These are phyloP conservation scores for Cymbopogon flexuosus DNA, from an alignment of 202 grass and related monocot species.

Conservation along the genomic window DNA sequence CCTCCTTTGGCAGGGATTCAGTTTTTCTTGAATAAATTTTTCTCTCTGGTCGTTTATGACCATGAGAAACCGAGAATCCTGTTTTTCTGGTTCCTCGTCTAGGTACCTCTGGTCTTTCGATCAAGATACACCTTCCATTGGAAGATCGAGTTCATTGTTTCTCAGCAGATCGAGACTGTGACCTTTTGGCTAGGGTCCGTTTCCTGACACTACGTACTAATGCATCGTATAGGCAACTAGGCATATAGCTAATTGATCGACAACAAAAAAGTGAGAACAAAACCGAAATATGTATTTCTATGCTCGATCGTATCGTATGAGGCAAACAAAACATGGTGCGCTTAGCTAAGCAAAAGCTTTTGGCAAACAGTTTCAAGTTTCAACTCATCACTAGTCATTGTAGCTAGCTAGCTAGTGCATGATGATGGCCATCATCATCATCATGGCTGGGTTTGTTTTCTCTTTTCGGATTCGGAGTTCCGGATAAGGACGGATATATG, in stretches of 20 bases:
- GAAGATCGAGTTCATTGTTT: not conserved
- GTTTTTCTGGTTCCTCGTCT: no score
- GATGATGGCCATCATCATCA: not conserved
- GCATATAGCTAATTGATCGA: not conserved
- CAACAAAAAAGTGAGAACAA: not conserved
- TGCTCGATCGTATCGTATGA: no score
- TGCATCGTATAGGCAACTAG: no score
- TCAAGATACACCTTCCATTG: no score
- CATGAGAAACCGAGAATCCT: no score
- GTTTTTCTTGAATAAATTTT: no score
- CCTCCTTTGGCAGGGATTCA: no score
- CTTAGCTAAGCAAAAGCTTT: slow-evolving; percentile 19
- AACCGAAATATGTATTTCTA: not conserved
- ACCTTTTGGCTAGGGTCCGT: no score
- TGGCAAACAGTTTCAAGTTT: not conserved
- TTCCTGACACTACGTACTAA: no score
- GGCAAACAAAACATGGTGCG: slow-evolving; percentile 16
- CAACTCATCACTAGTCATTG: not conserved
- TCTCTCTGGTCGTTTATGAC: no score
- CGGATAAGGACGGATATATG: slow-evolving; percentile 32
- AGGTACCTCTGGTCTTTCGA: no score
- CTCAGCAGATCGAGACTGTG: not conserved
- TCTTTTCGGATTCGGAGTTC: slow-evolving; percentile 23
- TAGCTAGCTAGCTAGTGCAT: not conserved
- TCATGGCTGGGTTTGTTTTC: not conserved